phyloP scores from a whole-genome alignment of 139 green algal species.

The Picochlorum sp. region DNA sequence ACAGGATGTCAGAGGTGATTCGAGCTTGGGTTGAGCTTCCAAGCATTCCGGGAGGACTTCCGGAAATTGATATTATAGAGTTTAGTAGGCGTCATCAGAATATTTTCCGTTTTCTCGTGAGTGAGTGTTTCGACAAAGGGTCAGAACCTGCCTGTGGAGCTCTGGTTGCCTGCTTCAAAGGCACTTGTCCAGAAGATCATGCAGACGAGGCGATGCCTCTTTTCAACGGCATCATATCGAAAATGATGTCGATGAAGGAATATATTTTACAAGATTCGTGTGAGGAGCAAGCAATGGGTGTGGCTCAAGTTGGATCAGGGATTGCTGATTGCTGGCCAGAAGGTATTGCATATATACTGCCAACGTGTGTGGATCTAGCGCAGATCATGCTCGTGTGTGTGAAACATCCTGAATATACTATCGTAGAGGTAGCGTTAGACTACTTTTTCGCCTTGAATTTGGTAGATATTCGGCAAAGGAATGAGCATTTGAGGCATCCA shows the following conservation, averaged over 20 bases:
- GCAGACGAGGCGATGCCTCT: background rate
- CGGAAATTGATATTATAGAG: too few relatives aligned
- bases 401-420: constrained; percentile 3
- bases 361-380: constrained; percentile 28
- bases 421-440: constrained; percentile 34
- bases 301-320: constrained; percentile 8
- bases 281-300: background rate
- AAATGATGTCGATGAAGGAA: constrained; percentile 18
- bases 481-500: constrained; percentile 20
- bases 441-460: constrained; percentile 59
- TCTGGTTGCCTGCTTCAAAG: background rate
- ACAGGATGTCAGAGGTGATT: too few relatives aligned
- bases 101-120: too few relatives aligned
- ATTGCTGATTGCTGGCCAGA: constrained; percentile 35
- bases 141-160: too few relatives aligned
- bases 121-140: too few relatives aligned
- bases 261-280: constrained; percentile 19
- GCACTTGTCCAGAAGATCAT: background rate
- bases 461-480: constrained; percentile 33
- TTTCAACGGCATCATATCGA: constrained; percentile 8
- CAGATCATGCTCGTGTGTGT: constrained; percentile 39
- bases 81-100: too few relatives aligned
- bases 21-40: too few relatives aligned
- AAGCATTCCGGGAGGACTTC: too few relatives aligned
- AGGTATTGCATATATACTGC: constrained; percentile 1